Base-by-base conservation (phyloP, 345 rosid species). In the Citrus maxima region DNA sequence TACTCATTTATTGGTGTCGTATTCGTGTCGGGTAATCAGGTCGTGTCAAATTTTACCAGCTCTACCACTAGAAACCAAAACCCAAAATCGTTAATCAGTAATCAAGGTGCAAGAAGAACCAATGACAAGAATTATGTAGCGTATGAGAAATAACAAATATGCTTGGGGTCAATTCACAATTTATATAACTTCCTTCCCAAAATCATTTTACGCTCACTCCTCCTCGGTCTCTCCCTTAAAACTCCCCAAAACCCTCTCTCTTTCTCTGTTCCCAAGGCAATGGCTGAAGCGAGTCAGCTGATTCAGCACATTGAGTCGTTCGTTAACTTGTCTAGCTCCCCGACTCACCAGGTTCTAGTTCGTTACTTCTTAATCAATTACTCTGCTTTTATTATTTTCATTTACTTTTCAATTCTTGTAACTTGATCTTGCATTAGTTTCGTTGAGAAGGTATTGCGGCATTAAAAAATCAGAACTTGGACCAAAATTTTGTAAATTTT, bases 231-330 rank as follows among this genome's bases (percentile, higher is more conserved):
- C n/a, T 6, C 61, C 34, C 28, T 28, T 12, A 30, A 62, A 64
- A 64, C 60, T 22, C 70, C 34, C 32, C 60, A n/a, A 75, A 67
- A 27, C 63, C 32, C n/a, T 24, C 61, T 32, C 73, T 58, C 34
- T 2, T 38, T 56, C 76, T 19, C 66, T 0, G n/a, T 56, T 35
- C 51, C 34, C 21, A 16, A 35, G 54, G 21, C 61, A 76, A 93
- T 92, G 97, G 84, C 88, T 9, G 85, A 86, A 74, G 77, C 80
- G 62, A 87, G 62, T 77, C 86, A 84, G 71, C 82, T 93, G 80
- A 84, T 80, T 81, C 90, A 71, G 68, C 83, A 89, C 85, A 82
- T 93, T 70, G 98, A 90, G 80, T 81, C 91, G 34, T 93, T 80
- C 80, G 89, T 93, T 42, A 92, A 90, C 74, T 70, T 84, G 3